Percentiles rank a stretch among this genome's conserved stretches.
Evolutionary conservation across 208 protist genomes (phyloP).

Genomic region (Leishmania major): DNA sequence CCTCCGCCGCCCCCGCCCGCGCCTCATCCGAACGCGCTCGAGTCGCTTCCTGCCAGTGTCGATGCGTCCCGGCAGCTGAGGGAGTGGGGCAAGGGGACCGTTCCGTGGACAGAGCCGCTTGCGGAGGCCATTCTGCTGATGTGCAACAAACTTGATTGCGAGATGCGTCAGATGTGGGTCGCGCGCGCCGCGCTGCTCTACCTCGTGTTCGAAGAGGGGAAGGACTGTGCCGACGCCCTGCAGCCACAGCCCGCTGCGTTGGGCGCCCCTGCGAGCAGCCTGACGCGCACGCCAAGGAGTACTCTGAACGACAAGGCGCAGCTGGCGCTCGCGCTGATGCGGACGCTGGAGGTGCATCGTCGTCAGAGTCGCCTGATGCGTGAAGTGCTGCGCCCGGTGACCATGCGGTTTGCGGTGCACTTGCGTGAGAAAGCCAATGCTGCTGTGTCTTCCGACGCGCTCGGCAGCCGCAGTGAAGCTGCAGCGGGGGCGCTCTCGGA

Average conservation of each 20-base stretch:
- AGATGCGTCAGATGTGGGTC: not conserved
- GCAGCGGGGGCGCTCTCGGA: not conserved
- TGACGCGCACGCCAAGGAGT: not conserved
- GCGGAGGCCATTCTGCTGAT: constrained; percentile 22
- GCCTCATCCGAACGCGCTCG: not conserved
- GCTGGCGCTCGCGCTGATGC: constrained; percentile 11
- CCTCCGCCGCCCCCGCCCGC: not conserved
- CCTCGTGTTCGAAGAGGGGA: constrained; percentile 6
- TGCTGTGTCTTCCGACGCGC: not conserved
- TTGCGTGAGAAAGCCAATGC: not conserved
- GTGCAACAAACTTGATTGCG: not conserved
- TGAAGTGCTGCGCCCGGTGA: constrained; percentile 3
- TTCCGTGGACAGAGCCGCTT: constrained; percentile 24
- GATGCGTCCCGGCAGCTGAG: not conserved
- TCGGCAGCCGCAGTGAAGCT: not conserved
- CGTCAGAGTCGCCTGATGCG: not conserved
- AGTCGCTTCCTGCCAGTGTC: not conserved
- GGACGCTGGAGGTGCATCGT: not conserved
- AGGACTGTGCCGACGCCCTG: not conserved
- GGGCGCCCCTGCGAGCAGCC: not conserved
- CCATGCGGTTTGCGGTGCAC: not conserved
- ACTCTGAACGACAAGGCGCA: constrained; percentile 16
- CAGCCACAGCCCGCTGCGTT: not conserved
- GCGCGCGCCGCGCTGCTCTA: constrained; percentile 10
- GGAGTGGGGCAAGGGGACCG: constrained; percentile 4